Conservation (phyloP, 257 asterid genomes). For the Ophiorrhiza pumila region DNA sequence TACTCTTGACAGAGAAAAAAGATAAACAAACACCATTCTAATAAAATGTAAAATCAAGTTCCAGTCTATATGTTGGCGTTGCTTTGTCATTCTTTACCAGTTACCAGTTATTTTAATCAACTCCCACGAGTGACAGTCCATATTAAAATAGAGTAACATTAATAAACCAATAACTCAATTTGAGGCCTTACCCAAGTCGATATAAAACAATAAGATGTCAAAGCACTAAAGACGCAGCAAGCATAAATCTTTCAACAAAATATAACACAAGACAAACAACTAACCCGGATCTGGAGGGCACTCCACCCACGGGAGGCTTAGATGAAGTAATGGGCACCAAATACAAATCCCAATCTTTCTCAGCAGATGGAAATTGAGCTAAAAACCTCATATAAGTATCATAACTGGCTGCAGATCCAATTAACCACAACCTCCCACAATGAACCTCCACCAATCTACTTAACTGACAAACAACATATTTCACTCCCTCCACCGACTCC, state of each 20-base stretch:
- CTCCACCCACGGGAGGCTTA: constrained; percentile 41
- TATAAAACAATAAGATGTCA: constrained; percentile 11
- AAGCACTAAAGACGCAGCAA: constrained; percentile 3
- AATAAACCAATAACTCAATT: constrained; percentile 6
- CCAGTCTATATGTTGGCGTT: background rate
- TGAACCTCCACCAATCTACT: constrained; percentile 46
- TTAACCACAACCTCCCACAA: constrained; percentile 61
- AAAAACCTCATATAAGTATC: constrained; percentile 51
- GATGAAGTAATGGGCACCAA: constrained; percentile 72
- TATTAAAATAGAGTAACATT: constrained; percentile 10
- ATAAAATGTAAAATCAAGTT: background rate
- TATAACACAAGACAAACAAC: constrained; percentile 11
- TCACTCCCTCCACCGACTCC: constrained; percentile 33
- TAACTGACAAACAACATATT: constrained; percentile 42
- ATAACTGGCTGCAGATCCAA: constrained; percentile 57
- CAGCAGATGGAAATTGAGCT: constrained; percentile 53
- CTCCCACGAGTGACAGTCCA: background rate
- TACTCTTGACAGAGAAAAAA: background rate
- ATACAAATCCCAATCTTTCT: constrained; percentile 76
- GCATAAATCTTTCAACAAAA: background rate
- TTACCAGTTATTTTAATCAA: background rate
- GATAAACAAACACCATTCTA: constrained; percentile 1
- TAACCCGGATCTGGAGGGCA: constrained; percentile 52
- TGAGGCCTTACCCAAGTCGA: constrained; percentile 16
- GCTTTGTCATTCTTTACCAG: background rate